These are phyloP conservation scores for Stephania japonica DNA, from an alignment of 164 flowering plant genomes.

Conservation along the genomic window DNA sequence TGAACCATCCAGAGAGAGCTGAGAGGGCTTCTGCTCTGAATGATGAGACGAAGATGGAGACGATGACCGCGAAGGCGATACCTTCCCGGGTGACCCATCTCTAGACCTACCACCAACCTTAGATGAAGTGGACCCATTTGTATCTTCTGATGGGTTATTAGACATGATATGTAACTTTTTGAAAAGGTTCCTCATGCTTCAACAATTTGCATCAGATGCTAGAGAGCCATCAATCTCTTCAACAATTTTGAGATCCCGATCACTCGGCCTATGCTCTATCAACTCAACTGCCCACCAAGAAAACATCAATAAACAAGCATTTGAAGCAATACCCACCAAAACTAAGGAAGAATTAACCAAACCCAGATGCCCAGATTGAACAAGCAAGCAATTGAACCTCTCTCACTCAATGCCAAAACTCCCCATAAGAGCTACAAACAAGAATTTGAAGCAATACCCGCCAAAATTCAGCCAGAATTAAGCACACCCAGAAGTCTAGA, in stretches of 20 bases:
- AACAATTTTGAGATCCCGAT: conserved; percentile 23
- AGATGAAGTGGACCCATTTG: conserved; percentile 51
- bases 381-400: conserved; percentile 1
- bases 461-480: conserved; percentile 14
- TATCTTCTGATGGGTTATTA: conserved; percentile 44
- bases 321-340: conserved; percentile 24
- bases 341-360: conserved; percentile 12
- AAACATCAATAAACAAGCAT: conserved; percentile 22
- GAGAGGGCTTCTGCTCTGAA: conserved; percentile 59
- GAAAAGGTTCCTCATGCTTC: conserved; percentile 67
- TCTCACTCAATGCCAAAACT: conserved; percentile 4
- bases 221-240: conserved; percentile 39
- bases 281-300: conserved; percentile 15
- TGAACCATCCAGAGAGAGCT: conserved; percentile 69
- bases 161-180: conserved; percentile 82
- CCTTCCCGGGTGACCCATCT: conserved; percentile 35
- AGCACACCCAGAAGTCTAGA: conserved; percentile 25
- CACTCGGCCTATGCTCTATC: conserved; percentile 9
- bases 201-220: conserved; percentile 24
- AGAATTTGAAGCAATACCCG: conserved; percentile 24
- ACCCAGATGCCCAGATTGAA: conserved; percentile 26
- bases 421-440: conserved; percentile 13
- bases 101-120: conserved; percentile 32
- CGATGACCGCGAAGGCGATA: conserved; percentile 27
- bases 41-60: conserved; percentile 23